Conservation (phyloP, 495 filamentous ascomycete species). For the Saxispiralis lemnorum region DNA sequence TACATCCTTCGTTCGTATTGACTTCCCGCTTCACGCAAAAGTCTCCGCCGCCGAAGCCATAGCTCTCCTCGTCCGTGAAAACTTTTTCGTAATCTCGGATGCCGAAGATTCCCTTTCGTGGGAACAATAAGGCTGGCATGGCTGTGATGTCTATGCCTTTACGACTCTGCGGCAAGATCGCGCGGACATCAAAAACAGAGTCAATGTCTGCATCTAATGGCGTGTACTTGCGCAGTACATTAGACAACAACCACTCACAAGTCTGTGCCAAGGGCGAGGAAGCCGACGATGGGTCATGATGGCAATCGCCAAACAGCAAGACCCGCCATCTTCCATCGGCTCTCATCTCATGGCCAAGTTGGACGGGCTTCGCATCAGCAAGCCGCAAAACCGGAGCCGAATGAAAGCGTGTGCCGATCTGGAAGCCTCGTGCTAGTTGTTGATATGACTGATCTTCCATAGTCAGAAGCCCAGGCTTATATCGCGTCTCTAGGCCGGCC, state of each 20-base stretch:
- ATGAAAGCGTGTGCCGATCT: constrained; percentile 41
- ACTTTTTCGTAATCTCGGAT: constrained; percentile 42
- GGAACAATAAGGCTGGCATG: constrained; percentile 10
- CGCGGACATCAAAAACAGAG: constrained; percentile 14
- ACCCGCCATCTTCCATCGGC: constrained; percentile 43
- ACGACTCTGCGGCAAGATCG: constrained; percentile 7
- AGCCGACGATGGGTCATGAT: constrained; percentile 4
- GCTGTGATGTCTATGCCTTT: constrained; percentile 3
- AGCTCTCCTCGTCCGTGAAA: constrained; percentile 44
- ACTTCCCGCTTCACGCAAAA: constrained; percentile 50
- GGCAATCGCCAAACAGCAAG: constrained; percentile 31
- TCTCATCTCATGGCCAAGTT: constrained; percentile 33
- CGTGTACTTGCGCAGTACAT: constrained; percentile 10
- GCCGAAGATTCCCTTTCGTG: constrained; percentile 12
- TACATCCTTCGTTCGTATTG: constrained; percentile 38
- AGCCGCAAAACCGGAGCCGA: constrained; percentile 38
- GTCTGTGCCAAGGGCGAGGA: constrained; percentile 3
- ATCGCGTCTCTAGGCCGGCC: constrained; percentile 43
- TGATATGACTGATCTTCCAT: constrained; percentile 8
- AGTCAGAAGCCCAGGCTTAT: constrained; percentile 19
- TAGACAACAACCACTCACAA: constrained; percentile 5
- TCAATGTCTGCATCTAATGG: constrained; percentile 11
- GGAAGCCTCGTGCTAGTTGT: constrained; percentile 26
- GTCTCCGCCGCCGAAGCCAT: constrained; percentile 33
- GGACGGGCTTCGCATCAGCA: constrained; percentile 38